Evolutionary conservation across 257 asterid species (phyloP).

Genomic region (Ehretia macrophylla): DNA sequence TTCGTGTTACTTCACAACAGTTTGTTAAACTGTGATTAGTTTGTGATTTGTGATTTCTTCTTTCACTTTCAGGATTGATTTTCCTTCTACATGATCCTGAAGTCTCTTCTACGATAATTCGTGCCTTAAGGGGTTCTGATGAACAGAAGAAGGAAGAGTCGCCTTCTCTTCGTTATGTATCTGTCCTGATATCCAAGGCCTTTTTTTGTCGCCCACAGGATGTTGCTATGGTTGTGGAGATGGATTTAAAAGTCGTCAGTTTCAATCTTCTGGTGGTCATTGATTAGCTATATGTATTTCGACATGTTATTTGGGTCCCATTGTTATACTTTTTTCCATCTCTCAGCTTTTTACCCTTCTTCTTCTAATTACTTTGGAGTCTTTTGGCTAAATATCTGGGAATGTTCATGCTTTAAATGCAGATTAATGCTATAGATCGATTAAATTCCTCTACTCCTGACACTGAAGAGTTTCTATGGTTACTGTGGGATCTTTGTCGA

Average conservation of each 20-base stretch:
- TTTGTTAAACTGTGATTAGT: slow-evolving; percentile 4
- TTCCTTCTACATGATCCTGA: slow-evolving; percentile 81
- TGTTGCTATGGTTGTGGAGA: slow-evolving; percentile 71
- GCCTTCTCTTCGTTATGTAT: slow-evolving; percentile 77
- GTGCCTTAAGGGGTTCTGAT: slow-evolving; percentile 62
- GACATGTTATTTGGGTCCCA: slow-evolving; percentile 14
- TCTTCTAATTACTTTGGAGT: slow-evolving; percentile 3
- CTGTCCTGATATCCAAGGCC: slow-evolving; percentile 71
- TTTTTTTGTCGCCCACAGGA: slow-evolving; percentile 66
- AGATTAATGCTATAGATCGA: slow-evolving; percentile 74
- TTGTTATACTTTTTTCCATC: neutral
- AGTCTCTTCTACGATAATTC: slow-evolving; percentile 55
- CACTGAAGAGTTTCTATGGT: slow-evolving; percentile 91
- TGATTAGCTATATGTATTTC: neutral
- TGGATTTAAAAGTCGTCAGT: slow-evolving; percentile 82
- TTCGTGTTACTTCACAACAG: slow-evolving; percentile 2
- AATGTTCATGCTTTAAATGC: slow-evolving; percentile 24
- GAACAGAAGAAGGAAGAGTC: slow-evolving; percentile 51
- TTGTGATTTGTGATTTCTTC: slow-evolving; percentile 14
- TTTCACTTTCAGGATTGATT: slow-evolving; percentile 60
- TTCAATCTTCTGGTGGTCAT: slow-evolving; percentile 12
- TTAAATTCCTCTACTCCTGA: slow-evolving; percentile 60
- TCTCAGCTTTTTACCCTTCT: neutral
- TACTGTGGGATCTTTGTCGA: slow-evolving; percentile 91
- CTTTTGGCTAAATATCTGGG: slow-evolving; percentile 13